A percentile compares a stretch with the other conserved stretches of the same genome.
Evolutionary conservation across 2,329 filamentous ascomycete species (phyloP).

Genomic region (Zopfia rhizophila): DNA sequence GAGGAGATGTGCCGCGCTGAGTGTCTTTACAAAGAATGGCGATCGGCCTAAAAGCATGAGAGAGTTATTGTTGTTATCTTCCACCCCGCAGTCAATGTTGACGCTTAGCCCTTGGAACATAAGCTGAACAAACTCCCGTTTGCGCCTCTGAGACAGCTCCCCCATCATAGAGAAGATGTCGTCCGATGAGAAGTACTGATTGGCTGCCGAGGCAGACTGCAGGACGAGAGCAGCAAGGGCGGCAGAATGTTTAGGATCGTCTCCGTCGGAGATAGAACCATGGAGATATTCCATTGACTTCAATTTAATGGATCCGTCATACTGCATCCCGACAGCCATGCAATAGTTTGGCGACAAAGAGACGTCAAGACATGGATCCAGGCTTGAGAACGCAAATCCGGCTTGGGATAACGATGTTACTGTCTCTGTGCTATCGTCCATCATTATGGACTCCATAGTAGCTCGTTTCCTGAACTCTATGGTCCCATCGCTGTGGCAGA

Average conservation of each 20-base stretch:
- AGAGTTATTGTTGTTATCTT: conserved; percentile 67
- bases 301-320: conserved; percentile 56
- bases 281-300: conserved; percentile 55
- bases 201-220: conserved; percentile 54
- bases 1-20: conserved; percentile 82
- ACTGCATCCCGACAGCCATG: conserved; percentile 55
- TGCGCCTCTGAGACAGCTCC: conserved; percentile 38
- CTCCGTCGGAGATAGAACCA: conserved; percentile 41
- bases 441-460: conserved; percentile 75
- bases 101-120: conserved; percentile 61
- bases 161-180: conserved; percentile 58
- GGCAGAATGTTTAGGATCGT: conserved; percentile 47
- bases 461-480: conserved; percentile 82
- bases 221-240: conserved; percentile 54
- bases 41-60: conserved; percentile 56
- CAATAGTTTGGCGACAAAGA: conserved; percentile 61
- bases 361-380: conserved; percentile 65
- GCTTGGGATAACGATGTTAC: conserved; percentile 79
- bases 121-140: conserved; percentile 68
- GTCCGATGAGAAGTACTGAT: conserved; percentile 59
- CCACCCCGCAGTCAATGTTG: conserved; percentile 83
- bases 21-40: conserved; percentile 78
- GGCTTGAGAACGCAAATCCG: conserved; percentile 77
- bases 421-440: conserved; percentile 70
- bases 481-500: conserved; percentile 82